Evolutionary conservation across 2,329 filamentous ascomycete genomes (phyloP).

Genomic region (Harringtonia aguacate): DNA sequence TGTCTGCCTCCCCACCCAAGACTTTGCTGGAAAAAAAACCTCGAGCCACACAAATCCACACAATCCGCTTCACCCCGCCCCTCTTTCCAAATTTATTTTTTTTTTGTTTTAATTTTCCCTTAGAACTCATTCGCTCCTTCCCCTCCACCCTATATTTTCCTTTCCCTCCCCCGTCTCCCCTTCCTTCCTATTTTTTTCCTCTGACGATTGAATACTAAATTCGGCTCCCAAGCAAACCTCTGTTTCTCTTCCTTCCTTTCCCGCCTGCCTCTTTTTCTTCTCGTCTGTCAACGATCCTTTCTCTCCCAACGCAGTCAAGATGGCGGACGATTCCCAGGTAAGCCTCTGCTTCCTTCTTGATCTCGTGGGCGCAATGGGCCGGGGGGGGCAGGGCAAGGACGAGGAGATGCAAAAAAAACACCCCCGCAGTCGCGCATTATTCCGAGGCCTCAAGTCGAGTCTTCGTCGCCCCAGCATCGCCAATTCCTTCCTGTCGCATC

Average conservation of each 20-base stretch:
- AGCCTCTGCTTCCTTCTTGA: conserved; percentile 20
- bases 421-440: conserved; percentile 33
- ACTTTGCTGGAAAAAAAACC: conserved; percentile 1
- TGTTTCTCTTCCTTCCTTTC: conserved; percentile 17
- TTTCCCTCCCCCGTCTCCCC: conserved; percentile 6
- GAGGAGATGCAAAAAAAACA: conserved; percentile 26
- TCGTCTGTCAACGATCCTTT: conserved; percentile 11
- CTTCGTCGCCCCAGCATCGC: background rate
- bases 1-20: conserved; percentile 3
- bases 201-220: conserved; percentile 5
- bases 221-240: conserved; percentile 9
- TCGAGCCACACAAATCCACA: conserved; percentile 1
- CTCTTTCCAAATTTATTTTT: conserved; percentile 4
- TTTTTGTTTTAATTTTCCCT: conserved; percentile 3
- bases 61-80: conserved; percentile 4
- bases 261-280: conserved; percentile 10
- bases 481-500: background rate
- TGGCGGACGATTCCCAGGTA: conserved; percentile 46
- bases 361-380: conserved; percentile 12
- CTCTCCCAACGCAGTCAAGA: conserved; percentile 36
- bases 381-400: conserved; percentile 7
- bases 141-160: conserved; percentile 12
- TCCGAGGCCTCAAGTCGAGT: background rate
- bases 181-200: conserved; percentile 9
- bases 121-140: conserved; percentile 10